Evolutionary conservation across 2,329 filamentous ascomycete genomes (phyloP).

Genomic region (Nemania diffusa): DNA sequence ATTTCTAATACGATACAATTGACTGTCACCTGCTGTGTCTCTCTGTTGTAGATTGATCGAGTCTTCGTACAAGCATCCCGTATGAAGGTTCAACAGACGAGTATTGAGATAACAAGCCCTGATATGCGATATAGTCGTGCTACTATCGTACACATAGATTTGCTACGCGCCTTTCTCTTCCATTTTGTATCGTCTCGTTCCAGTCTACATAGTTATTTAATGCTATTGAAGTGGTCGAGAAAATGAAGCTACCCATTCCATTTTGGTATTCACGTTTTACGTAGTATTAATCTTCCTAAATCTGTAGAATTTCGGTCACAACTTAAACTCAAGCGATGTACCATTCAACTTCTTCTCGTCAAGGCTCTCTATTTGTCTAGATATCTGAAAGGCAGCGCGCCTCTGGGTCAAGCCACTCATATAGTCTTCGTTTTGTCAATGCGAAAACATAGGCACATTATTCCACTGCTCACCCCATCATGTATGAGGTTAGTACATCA

Average conservation of each 20-base stretch:
- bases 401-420: background rate
- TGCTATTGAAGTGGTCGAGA: too few species aligned
- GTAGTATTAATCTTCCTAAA: too few species aligned
- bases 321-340: background rate
- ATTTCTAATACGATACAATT: conserved; percentile 25
- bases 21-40: background rate
- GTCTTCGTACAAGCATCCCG: too few species aligned
- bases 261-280: too few species aligned
- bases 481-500: background rate
- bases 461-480: background rate
- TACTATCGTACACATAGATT: too few species aligned
- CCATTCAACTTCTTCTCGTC: background rate
- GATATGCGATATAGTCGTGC: too few species aligned
- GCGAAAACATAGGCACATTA: background rate
- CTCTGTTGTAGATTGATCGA: background rate
- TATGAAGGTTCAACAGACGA: too few species aligned
- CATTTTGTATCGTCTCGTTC: too few species aligned
- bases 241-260: too few species aligned
- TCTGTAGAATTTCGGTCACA: background rate
- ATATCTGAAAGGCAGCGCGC: background rate
- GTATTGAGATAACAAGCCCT: too few species aligned
- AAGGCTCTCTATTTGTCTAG: conserved; percentile 8
- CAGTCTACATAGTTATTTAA: too few species aligned
- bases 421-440: background rate
- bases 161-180: too few species aligned